Percentiles rank a stretch among this genome's conserved stretches.
Conservation (phyloP, 2,329 filamentous ascomycete species). For the Colletotrichum truncatum region DNA sequence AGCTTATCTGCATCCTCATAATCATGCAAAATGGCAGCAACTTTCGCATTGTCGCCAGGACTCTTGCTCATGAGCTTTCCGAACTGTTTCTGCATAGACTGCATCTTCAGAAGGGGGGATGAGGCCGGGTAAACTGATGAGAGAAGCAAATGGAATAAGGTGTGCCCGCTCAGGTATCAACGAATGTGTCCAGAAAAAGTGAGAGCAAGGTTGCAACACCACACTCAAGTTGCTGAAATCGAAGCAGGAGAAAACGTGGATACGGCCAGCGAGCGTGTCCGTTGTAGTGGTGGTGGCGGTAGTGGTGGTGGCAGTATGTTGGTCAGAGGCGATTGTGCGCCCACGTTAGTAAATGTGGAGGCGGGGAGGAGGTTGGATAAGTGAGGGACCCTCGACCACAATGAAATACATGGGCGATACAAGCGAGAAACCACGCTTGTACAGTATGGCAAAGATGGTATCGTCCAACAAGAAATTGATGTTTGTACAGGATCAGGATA, state of each 20-base stretch:
- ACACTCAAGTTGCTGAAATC: background rate
- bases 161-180: background rate
- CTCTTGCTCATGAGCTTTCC: slow-evolving; percentile 74
- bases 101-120: slow-evolving; percentile 58
- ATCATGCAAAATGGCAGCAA: slow-evolving; percentile 78
- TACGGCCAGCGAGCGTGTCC: no score
- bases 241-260: background rate
- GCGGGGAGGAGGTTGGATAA: background rate
- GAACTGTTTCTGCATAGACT: slow-evolving; percentile 78
- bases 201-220: background rate
- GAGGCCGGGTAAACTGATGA: background rate
- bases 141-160: background rate
- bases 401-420: background rate
- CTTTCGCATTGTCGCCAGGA: slow-evolving; percentile 79
- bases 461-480: background rate
- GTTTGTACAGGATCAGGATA: no score
- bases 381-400: background rate
- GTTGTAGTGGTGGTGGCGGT: no score
- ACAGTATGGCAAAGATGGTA: background rate
- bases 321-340: background rate
- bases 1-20: slow-evolving; percentile 83
- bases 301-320: background rate
- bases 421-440: background rate
- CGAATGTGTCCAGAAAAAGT: no score
- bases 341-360: background rate